These are phyloP conservation scores for Mallotus repandus DNA, from an alignment of 441 rosid species.

Conservation along the genomic window DNA sequence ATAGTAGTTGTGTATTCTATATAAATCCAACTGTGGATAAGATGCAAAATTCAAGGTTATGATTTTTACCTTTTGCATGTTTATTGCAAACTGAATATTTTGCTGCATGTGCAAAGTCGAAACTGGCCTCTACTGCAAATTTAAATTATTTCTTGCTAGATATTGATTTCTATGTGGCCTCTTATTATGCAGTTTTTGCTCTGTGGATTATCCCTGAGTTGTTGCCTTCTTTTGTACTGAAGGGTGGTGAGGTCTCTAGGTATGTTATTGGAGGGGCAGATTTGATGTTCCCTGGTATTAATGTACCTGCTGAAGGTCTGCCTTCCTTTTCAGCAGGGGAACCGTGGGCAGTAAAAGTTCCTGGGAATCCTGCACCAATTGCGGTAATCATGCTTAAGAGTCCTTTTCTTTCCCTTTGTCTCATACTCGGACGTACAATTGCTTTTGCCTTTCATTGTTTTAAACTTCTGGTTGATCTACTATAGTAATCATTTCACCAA, in stretches of 20 bases:
- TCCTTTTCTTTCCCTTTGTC: neutral
- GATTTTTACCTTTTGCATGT: neutral
- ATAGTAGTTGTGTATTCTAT: neutral
- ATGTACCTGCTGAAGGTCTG: constrained; percentile 62
- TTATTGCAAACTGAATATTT: neutral
- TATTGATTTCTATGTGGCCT: neutral
- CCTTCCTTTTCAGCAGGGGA: constrained; percentile 76
- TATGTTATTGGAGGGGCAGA: constrained; percentile 94
- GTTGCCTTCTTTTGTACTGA: constrained; percentile 73
- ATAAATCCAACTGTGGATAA: neutral
- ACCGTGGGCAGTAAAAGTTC: constrained; percentile 89
- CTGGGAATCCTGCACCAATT: constrained; percentile 86
- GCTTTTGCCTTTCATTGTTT: neutral
- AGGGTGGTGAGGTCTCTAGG: constrained; percentile 93
- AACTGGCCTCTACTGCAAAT: neutral
- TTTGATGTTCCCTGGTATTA: constrained; percentile 96
- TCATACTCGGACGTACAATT: neutral
- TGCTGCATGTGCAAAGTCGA: neutral
- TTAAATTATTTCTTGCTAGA: neutral
- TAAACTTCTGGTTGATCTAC: neutral
- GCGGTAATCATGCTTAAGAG: constrained; percentile 51
- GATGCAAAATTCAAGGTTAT: neutral
- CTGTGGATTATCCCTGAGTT: constrained; percentile 86
- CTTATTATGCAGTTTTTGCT: constrained; percentile 66
- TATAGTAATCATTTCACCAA: neutral